Evolutionary conservation across 2,329 filamentous ascomycete species (phyloP).

Genomic region (Ceratocystis cubensis): DNA sequence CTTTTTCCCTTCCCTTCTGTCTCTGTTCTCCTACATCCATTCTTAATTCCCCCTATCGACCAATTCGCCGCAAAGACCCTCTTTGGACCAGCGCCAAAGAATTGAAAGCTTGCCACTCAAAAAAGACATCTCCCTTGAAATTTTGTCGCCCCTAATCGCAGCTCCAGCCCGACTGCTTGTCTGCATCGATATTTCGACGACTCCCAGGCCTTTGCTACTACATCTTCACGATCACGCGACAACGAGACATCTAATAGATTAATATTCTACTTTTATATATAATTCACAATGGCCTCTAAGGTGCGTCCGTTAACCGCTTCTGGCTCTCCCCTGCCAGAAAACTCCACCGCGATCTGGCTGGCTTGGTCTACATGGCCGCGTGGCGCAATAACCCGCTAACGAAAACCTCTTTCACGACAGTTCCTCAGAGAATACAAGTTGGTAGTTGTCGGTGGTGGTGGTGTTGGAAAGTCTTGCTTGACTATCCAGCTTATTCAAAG

Average conservation of each 20-base stretch:
- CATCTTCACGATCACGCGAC: slow-evolving; percentile 2
- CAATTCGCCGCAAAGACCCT: slow-evolving; percentile 11
- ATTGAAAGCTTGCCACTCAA: slow-evolving; percentile 10
- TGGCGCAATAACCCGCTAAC: slow-evolving; percentile 9
- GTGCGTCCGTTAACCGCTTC: slow-evolving; percentile 27
- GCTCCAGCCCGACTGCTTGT: background rate
- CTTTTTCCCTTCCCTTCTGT: background rate
- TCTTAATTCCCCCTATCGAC: slow-evolving; percentile 12
- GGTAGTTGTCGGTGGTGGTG: slow-evolving; percentile 94
- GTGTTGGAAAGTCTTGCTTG: slow-evolving; percentile 97
- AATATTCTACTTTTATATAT: slow-evolving; percentile 10
- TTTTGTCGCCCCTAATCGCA: slow-evolving; percentile 13
- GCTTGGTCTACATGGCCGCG: background rate
- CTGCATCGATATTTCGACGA: background rate
- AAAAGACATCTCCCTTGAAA: slow-evolving; percentile 15
- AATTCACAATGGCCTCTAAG: slow-evolving; percentile 32
- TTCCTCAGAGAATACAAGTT: slow-evolving; percentile 88
- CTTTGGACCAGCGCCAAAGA: background rate
- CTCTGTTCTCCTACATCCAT: slow-evolving; percentile 10
- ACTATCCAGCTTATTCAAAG: slow-evolving; percentile 93
- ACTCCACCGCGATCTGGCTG: background rate
- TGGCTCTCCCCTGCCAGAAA: background rate
- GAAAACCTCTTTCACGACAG: slow-evolving; percentile 32
- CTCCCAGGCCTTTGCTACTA: background rate
- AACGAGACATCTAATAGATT: slow-evolving; percentile 8